These are phyloP conservation scores for Puccinia polysora DNA, from an alignment of 1,284 basidiomycete species.

Conservation along the genomic window DNA sequence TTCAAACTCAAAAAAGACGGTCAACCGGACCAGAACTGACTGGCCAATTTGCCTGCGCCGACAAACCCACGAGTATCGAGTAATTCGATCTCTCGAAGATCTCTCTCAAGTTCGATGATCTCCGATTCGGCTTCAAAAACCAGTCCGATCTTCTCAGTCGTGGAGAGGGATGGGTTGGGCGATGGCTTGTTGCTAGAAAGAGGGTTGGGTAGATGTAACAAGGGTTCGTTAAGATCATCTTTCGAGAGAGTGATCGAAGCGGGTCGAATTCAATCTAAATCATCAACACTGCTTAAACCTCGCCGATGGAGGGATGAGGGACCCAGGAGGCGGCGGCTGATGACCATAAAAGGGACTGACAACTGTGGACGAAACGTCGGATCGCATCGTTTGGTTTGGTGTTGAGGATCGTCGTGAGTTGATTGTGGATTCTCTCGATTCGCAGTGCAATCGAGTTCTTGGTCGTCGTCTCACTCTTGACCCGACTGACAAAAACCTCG, in stretches of 20 bases:
- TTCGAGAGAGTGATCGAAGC: not conserved
- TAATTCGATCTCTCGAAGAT: conserved; percentile 48
- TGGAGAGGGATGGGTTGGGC: conserved; percentile 10
- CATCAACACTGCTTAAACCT: too few relatives aligned
- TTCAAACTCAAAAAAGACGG: too few relatives aligned
- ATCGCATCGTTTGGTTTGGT: conserved; percentile 47
- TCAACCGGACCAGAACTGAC: conserved; percentile 30
- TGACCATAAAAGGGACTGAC: conserved; percentile 45
- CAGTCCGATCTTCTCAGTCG: conserved; percentile 47
- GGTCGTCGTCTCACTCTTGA: not conserved
- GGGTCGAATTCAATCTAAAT: too few relatives aligned
- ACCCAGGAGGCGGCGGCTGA: not conserved
- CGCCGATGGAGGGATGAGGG: too few relatives aligned
- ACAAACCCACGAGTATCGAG: conserved; percentile 48
- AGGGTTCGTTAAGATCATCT: conserved; percentile 50
- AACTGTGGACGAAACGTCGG: conserved; percentile 48
- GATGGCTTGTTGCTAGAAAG: conserved; percentile 15
- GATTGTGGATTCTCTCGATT: conserved; percentile 41
- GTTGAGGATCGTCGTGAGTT: conserved; percentile 45
- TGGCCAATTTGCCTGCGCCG: conserved; percentile 47
- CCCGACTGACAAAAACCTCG: conserved; percentile 25
- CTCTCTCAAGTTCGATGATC: conserved; percentile 47
- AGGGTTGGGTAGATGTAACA: conserved; percentile 46
- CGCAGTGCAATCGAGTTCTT: conserved; percentile 45
- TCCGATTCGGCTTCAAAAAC: conserved; percentile 50